These are phyloP conservation scores for Butyriboletus appendiculatus DNA, from an alignment of 1,284 basidiomycete genomes.

Conservation along the genomic window DNA sequence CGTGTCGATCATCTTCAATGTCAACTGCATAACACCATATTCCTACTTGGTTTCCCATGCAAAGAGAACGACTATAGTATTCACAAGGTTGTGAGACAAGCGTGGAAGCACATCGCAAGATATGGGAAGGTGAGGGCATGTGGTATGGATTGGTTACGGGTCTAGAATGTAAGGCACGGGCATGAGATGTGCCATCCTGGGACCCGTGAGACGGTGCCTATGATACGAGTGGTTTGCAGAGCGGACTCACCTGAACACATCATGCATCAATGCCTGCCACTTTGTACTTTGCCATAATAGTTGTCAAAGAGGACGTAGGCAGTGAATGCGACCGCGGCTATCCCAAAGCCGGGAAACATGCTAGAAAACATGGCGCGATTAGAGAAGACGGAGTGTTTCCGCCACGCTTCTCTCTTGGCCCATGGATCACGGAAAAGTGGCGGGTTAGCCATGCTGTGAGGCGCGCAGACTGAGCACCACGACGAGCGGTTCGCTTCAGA, in stretches of 20 bases:
- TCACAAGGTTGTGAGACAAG: neutral
- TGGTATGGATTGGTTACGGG: constrained; percentile 1
- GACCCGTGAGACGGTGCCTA: constrained; percentile 1
- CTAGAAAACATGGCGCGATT: constrained; percentile 84
- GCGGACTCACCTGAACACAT: constrained; percentile 14
- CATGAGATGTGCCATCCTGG: neutral
- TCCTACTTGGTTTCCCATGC: neutral
- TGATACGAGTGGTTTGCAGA: constrained; percentile 1
- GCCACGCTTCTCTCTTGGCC: constrained; percentile 94
- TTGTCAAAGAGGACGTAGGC: constrained; percentile 88
- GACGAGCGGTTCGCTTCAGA: neutral
- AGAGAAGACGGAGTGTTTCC: constrained; percentile 85
- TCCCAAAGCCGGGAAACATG: constrained; percentile 92
- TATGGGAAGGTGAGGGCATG: neutral
- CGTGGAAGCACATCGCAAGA: neutral
- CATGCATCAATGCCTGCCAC: constrained; percentile 34
- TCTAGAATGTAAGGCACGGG: constrained; percentile 11
- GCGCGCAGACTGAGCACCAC: constrained; percentile 13
- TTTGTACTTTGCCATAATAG: constrained; percentile 43
- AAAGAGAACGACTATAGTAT: neutral
- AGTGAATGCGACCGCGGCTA: constrained; percentile 87
- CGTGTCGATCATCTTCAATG: neutral
- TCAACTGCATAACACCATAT: too few species aligned
- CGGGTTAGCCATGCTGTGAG: constrained; percentile 51
- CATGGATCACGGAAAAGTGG: constrained; percentile 90